phyloP scores from a whole-genome alignment of 345 rosid genomes.

The Syzygium aqueum region DNA sequence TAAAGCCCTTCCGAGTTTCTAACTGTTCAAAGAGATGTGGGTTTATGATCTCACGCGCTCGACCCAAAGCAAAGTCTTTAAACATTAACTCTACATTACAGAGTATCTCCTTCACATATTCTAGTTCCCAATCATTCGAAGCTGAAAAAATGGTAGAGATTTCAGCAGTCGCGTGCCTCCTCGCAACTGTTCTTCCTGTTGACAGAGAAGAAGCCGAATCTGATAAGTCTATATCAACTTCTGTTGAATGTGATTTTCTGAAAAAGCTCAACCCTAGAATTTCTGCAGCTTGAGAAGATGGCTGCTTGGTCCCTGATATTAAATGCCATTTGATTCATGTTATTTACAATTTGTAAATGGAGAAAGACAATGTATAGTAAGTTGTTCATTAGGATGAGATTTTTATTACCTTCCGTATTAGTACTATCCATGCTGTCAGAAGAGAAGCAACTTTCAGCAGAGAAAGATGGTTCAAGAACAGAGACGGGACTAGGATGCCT shows the following conservation, averaged over 20 bases:
- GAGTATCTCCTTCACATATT: constrained; percentile 55
- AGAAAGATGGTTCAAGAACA: constrained; percentile 47
- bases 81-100: constrained; percentile 51
- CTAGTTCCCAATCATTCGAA: constrained; percentile 46
- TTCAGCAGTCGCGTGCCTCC: constrained; percentile 5
- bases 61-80: constrained; percentile 53
- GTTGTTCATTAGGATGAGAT: neutral
- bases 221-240: constrained; percentile 45
- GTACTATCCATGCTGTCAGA: constrained; percentile 46
- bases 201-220: constrained; percentile 68
- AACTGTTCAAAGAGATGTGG: constrained; percentile 61
- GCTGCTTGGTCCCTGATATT: constrained; percentile 43
- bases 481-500: constrained; percentile 72
- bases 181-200: constrained; percentile 12
- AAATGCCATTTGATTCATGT: neutral
- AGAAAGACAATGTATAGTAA: neutral
- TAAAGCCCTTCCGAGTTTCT: constrained; percentile 35
- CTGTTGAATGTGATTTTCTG: constrained; percentile 21
- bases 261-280: constrained; percentile 27
- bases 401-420: constrained; percentile 32
- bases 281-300: constrained; percentile 47
- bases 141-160: constrained; percentile 7
- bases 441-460: constrained; percentile 57
- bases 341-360: neutral
- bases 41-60: constrained; percentile 28